Evolutionary conservation across 257 asterid species (phyloP).

Genomic region (Solanum appendiculatum): DNA sequence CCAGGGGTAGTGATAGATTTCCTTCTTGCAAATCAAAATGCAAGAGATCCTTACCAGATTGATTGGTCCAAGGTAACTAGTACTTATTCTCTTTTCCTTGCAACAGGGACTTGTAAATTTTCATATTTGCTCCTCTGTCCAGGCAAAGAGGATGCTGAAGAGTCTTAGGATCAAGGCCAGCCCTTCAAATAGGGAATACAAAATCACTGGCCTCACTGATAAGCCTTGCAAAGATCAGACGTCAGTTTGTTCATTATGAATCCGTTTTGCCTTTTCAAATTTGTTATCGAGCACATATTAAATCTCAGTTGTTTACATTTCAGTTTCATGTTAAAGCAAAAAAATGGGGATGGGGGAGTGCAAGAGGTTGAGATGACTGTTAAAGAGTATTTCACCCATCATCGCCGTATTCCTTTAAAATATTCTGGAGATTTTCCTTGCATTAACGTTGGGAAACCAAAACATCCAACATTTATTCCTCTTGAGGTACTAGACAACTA

Average conservation of each 20-base stretch:
- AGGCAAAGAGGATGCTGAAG: conserved; percentile 59
- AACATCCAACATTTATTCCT: conserved; percentile 53
- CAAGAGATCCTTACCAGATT: conserved; percentile 24
- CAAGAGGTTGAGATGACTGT: conserved; percentile 34
- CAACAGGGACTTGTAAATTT: conserved; percentile 6
- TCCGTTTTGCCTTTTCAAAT: neutral
- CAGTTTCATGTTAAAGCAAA: conserved; percentile 41
- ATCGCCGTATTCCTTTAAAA: conserved; percentile 21
- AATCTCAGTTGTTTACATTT: neutral
- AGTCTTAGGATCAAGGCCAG: conserved; percentile 36
- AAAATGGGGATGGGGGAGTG: conserved; percentile 17
- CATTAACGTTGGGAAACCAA: conserved; percentile 56
- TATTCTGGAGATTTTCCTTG: conserved; percentile 49
- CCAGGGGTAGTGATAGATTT: conserved; percentile 66
- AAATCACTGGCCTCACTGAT: conserved; percentile 60
- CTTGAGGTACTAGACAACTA: conserved; percentile 35
- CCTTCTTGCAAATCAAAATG: conserved; percentile 39
- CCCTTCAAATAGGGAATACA: conserved; percentile 36
- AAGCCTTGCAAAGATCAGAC: conserved; percentile 37
- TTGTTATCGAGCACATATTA: neutral
- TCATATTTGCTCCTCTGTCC: conserved; percentile 1
- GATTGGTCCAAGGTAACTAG: conserved; percentile 54
- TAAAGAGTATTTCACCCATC: conserved; percentile 37
- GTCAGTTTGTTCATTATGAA: conserved; percentile 17
- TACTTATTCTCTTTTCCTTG: neutral